Evolutionary conservation across 257 asterid species (phyloP), one percentile per base, ranked within the genome.

Genomic region (Voacanga thouarsii): DNA sequence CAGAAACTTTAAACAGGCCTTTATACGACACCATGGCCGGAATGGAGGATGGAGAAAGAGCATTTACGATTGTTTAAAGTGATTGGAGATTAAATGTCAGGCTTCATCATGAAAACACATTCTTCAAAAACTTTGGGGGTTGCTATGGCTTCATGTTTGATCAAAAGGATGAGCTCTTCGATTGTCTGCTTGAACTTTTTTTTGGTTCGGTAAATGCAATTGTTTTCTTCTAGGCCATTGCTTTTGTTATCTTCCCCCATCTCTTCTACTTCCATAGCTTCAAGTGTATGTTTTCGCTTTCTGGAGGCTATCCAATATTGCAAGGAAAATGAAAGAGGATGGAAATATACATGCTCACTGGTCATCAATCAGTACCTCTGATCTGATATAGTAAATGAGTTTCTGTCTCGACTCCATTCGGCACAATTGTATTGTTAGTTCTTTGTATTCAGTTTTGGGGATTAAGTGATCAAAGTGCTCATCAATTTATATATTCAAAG

Each of bases 21-120:
- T 79, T 94, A 83, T 94, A 92, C 39, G 98, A 94, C 72, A 94
- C 98, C 0, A 84, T 94, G 92, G 87, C 85, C 0, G 98, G 98
- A 65, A 86, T 94, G 83, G 92, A 87, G 80, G 89, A 82, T 49
- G 94, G 91, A 24, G 92, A 91, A 60, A 81, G 81, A 44, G 74
- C 55, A 43, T 1, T 59, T 16, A 8, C 47, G 3, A 43, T 8
- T 55, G 80, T 49, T 51, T 77, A 45, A 73, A 50, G 18, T 69
- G 6, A 33, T 60, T 15, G 67, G 23, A 51, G 15, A 0, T 49
- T 12, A 12, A 49, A 49, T 49, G 2, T 49, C 53, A 8, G 2
- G 15, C 53, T 49, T 49, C 53, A 49, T 49, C 8, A 8, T 44
- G 47, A 44, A 33, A 44, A 8, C 10, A 2, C 53, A 18, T 55